Percentiles rank a stretch among this genome's conserved stretches.
These are phyloP conservation scores for Dioszegia crocea DNA, from an alignment of 768 basidiomycete species.

Conservation along the genomic window DNA sequence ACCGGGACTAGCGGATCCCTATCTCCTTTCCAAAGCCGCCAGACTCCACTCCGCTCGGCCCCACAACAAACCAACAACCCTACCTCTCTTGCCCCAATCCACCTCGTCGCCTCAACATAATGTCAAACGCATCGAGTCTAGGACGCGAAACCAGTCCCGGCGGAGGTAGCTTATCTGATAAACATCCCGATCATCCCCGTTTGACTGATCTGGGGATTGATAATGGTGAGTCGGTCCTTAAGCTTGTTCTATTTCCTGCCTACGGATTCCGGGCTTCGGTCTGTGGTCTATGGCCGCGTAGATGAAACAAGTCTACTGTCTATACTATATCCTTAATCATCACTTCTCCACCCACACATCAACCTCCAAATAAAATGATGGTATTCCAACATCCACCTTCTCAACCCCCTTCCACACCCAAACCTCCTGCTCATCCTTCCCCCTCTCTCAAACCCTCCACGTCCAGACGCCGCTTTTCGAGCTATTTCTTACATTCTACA, in stretches of 20 bases:
- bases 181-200: slow-evolving; percentile 40
- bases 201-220: slow-evolving; percentile 28
- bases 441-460: background rate
- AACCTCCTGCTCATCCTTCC: background rate
- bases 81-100: no score
- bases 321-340: background rate
- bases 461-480: slow-evolving; percentile 1
- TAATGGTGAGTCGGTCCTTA: background rate
- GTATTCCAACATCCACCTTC: background rate
- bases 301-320: no score
- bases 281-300: no score
- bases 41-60: no score
- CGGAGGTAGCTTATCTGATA: slow-evolving; percentile 18
- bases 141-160: background rate
- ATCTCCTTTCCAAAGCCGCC: no score
- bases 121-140: background rate
- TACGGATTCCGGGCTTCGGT: no score
- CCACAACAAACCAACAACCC: no score
- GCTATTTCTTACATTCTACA: slow-evolving; percentile 4
- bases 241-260: no score
- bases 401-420: background rate
- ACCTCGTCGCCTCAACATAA: no score
- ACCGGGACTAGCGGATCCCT: no score
- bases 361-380: background rate
- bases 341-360: background rate